Evolutionary conservation across 2,329 filamentous ascomycete species (phyloP).

Genomic region (Geosmithia morbida): DNA sequence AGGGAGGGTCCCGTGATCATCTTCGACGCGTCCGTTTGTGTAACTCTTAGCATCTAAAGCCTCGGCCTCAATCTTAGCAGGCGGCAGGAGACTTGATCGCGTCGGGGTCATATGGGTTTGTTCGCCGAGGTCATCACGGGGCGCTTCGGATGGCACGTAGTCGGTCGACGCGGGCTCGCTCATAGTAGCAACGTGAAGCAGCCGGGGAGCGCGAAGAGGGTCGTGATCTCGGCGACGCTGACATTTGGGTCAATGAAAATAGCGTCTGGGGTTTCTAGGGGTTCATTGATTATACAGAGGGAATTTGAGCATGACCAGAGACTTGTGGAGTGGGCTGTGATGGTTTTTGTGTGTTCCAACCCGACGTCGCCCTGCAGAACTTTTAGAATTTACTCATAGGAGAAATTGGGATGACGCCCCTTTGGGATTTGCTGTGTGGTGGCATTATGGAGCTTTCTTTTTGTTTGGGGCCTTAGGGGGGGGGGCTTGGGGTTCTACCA

Average conservation of each 20-base stretch:
- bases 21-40: constrained; percentile 3
- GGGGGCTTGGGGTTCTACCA: too few relatives aligned
- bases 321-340: constrained; percentile 28
- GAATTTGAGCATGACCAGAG: constrained; percentile 41
- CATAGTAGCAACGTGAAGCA: constrained; percentile 34
- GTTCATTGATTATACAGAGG: constrained; percentile 27
- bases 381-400: constrained; percentile 15
- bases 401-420: constrained; percentile 7
- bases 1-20: constrained; percentile 5
- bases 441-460: too few relatives aligned
- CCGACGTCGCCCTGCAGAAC: constrained; percentile 33
- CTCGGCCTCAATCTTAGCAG: not conserved
- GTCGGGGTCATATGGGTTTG: constrained; percentile 3
- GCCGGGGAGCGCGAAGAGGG: constrained; percentile 23
- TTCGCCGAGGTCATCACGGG: not conserved
- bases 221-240: constrained; percentile 38
- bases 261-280: constrained; percentile 36
- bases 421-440: not conserved
- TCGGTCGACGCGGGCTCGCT: constrained; percentile 44
- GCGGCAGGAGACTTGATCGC: not conserved
- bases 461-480: too few relatives aligned
- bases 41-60: not conserved
- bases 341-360: constrained; percentile 27
- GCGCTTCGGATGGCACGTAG: constrained; percentile 18
- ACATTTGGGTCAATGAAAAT: constrained; percentile 43